Evolutionary conservation across 345 rosid species (phyloP), one percentile per base, ranked within the genome.

Genomic region (Pistacia atlantica): DNA sequence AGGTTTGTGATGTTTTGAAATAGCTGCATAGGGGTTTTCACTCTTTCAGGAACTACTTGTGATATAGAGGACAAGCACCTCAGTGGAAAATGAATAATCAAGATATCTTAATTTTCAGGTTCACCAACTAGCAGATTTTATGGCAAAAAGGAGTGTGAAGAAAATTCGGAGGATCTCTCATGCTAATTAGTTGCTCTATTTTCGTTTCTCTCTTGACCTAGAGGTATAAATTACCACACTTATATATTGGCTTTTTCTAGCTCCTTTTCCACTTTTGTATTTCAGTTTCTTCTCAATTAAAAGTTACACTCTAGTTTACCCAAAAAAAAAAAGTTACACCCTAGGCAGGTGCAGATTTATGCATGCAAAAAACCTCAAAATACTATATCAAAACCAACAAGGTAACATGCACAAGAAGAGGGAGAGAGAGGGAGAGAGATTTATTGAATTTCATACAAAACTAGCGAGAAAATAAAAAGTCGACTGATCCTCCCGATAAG

Each of bases 111-210:
- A 52, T 52, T 58, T 69, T 31, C 60, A 17, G 17, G 46, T 52
- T 69, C 55, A 69, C 42, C 60, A 69, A 52, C 60, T 3, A 68
- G 58, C 45, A 31, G 45, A 68, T 46, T 31, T 48, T 67, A 67
- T 48, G 71, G 71, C 62, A 16, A 31, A 54, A 54, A 48, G n/a
- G 35, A 4, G 59, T 18, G 28, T 10, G 4, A 35, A 31, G 35
- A 71, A 71, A 37, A 56, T 37, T 71, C 74, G 56, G 52, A 35
- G 51, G 51, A 35, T 37, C 18, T 37, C 25, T 12, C 65, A 71
- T 57, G 74, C 51, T 33, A 42, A 59, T 58, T 22, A 72, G 31
- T 22, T 59, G 33, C 56, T 71, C 18, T n/a, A 56, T 11, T 18
- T 17, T 38, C 56, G n/a, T 56, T 71, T 56, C 64, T 57, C 56